Conservation (phyloP, 495 filamentous ascomycete species). For the Parathielavia hyrcaniae region DNA sequence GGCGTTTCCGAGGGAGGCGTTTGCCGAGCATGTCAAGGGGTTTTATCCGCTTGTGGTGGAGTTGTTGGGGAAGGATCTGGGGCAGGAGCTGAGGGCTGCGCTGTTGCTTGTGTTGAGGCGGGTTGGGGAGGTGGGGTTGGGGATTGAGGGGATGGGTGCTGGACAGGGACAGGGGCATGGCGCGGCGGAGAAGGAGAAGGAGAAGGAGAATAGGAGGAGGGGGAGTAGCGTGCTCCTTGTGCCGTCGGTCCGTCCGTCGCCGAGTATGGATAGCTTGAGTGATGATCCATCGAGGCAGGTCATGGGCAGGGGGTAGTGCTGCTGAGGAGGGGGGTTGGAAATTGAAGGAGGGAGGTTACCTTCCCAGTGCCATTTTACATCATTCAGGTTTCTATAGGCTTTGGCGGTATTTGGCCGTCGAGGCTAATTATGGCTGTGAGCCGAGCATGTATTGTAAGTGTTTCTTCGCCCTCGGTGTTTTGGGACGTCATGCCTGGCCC, state of each 20-base stretch:
- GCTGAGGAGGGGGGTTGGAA: neutral
- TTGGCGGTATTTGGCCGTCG: neutral
- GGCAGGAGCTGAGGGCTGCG: conserved; percentile 66
- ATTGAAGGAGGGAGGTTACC: neutral
- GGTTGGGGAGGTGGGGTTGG: conserved; percentile 76
- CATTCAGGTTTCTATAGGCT: neutral
- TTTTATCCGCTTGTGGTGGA: conserved; percentile 87
- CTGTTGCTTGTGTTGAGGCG: conserved; percentile 68
- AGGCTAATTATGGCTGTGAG: neutral
- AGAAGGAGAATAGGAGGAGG: conserved; percentile 14
- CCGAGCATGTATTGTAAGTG: conserved; percentile 2
- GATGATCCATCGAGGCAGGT: conserved; percentile 29
- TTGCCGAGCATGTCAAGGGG: conserved; percentile 65
- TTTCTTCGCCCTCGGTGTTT: neutral
- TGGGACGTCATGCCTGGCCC: neutral
- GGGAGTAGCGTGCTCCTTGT: conserved; percentile 29
- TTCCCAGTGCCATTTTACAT: neutral
- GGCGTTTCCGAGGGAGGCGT: conserved; percentile 76
- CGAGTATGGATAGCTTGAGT: conserved; percentile 20
- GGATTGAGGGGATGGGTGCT: conserved; percentile 47
- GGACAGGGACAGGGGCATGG: neutral
- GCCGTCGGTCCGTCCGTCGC: conserved; percentile 17
- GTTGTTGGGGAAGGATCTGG: conserved; percentile 74
- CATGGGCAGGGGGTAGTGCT: conserved; percentile 17
- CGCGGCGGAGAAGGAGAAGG: neutral